phyloP scores from a whole-genome alignment of 1,284 basidiomycete species.

The Rhodotorula glutinis region DNA sequence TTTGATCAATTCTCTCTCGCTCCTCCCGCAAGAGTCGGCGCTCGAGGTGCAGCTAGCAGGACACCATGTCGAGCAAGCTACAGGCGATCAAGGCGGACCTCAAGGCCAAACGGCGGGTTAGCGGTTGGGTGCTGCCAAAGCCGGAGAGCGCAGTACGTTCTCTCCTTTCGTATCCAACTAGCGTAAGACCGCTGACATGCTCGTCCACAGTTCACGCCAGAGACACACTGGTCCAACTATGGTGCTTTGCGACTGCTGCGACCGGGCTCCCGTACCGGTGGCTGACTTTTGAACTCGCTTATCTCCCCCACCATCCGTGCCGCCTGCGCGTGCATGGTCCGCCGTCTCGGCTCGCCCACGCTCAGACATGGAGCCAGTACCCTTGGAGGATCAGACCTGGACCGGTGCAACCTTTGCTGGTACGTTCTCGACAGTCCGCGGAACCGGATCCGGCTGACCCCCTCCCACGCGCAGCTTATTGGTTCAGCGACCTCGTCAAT shows the following conservation, averaged over 20 bases:
- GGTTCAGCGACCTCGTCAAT: constrained; percentile 61
- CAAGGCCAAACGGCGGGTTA: background rate
- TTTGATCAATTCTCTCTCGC: too few relatives aligned
- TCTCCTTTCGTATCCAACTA: background rate
- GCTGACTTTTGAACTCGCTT: too few relatives aligned
- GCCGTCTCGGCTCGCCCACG: too few relatives aligned
- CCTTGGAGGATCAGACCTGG: constrained; percentile 42
- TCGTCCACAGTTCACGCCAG: constrained; percentile 20
- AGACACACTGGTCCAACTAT: constrained; percentile 18
- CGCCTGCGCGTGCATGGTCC: too few relatives aligned
- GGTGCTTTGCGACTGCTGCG: background rate
- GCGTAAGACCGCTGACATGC: background rate
- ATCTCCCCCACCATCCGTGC: too few relatives aligned
- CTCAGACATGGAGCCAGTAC: constrained; percentile 17
- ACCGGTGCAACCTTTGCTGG: constrained; percentile 57
- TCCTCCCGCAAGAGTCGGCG: too few relatives aligned
- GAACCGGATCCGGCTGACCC: background rate
- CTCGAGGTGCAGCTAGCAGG: too few relatives aligned
- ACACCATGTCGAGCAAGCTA: constrained; percentile 5
- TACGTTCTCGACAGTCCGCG: background rate
- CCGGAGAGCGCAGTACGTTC: constrained; percentile 14
- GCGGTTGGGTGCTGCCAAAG: constrained; percentile 17
- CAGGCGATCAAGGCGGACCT: constrained; percentile 17
- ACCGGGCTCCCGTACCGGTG: too few relatives aligned
- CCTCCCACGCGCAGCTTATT: constrained; percentile 50